phyloP scores from a whole-genome alignment of 345 rosid genomes.

The Eucalyptus curtisii region DNA sequence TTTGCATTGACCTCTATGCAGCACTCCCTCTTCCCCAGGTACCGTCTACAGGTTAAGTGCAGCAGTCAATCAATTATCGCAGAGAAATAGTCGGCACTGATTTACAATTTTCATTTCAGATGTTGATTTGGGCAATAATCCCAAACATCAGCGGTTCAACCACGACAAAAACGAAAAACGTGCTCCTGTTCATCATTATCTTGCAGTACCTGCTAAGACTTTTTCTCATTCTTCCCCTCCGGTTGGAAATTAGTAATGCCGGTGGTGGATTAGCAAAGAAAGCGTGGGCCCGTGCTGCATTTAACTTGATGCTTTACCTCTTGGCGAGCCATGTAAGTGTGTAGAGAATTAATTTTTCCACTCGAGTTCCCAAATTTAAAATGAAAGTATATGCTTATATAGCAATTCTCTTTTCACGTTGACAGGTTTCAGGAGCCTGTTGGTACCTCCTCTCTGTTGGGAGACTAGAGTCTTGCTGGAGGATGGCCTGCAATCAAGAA shows the following conservation, averaged over 20 bases:
- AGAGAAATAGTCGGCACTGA: not conserved
- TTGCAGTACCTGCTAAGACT: constrained; percentile 17
- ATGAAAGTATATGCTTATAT: not conserved
- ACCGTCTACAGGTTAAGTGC: not conserved
- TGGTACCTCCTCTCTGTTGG: constrained; percentile 26
- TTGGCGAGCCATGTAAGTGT: constrained; percentile 26
- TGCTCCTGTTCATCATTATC: constrained; percentile 3
- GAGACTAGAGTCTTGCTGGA: constrained; percentile 24
- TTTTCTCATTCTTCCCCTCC: constrained; percentile 10
- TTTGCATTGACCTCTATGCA: not conserved
- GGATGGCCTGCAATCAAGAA: constrained; percentile 12
- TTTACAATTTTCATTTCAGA: not conserved
- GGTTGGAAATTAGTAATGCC: constrained; percentile 5
- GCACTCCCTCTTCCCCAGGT: constrained; percentile 4
- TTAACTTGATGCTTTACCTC: constrained; percentile 23
- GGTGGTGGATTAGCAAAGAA: constrained; percentile 10
- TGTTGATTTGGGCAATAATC: constrained; percentile 7
- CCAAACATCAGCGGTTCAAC: not conserved
- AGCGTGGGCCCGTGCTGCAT: constrained; percentile 23
- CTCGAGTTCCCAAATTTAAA: not conserved
- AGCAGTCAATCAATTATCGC: not conserved
- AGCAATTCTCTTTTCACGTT: not conserved
- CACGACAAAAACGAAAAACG: not conserved
- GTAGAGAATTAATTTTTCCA: not conserved
- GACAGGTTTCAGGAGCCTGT: constrained; percentile 22